Conservation (phyloP, 2,329 filamentous ascomycete species). For the Cladosporium colombiae region DNA sequence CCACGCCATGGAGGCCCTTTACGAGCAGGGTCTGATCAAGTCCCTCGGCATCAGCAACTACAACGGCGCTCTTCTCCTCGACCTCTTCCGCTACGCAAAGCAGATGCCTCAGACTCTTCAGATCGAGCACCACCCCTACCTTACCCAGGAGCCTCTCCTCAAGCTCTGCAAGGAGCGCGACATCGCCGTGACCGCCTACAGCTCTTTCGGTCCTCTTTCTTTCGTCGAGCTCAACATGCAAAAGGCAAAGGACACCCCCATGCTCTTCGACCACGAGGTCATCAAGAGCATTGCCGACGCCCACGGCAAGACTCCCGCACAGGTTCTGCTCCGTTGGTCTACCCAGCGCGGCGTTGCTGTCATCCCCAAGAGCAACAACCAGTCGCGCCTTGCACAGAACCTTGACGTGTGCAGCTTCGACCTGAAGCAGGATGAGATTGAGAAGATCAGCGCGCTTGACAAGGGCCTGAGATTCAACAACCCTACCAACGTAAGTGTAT, state of each 20-base stretch:
- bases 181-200: conserved; percentile 79
- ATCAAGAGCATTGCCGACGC: conserved; percentile 68
- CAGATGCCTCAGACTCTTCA: conserved; percentile 76
- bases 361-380: conserved; percentile 74
- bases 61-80: conserved; percentile 74
- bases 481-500: conserved; percentile 63
- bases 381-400: conserved; percentile 62
- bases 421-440: conserved; percentile 65
- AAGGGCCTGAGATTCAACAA: conserved; percentile 73
- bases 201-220: conserved; percentile 75
- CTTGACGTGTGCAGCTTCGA: conserved; percentile 67
- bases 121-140: conserved; percentile 89
- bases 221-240: conserved; percentile 78
- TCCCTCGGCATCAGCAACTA: conserved; percentile 85
- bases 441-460: conserved; percentile 66
- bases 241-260: conserved; percentile 63
- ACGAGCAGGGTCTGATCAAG: conserved; percentile 66
- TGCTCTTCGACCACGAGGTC: conserved; percentile 69
- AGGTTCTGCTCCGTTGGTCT: conserved; percentile 83
- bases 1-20: conserved; percentile 75
- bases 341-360: conserved; percentile 80
- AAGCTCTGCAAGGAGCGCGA: conserved; percentile 68
- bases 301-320: conserved; percentile 71
- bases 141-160: conserved; percentile 72
- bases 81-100: conserved; percentile 75